Base-by-base conservation (phyloP, 2,329 filamentous ascomycete genomes). In the Cryphonectria nitschkei region DNA sequence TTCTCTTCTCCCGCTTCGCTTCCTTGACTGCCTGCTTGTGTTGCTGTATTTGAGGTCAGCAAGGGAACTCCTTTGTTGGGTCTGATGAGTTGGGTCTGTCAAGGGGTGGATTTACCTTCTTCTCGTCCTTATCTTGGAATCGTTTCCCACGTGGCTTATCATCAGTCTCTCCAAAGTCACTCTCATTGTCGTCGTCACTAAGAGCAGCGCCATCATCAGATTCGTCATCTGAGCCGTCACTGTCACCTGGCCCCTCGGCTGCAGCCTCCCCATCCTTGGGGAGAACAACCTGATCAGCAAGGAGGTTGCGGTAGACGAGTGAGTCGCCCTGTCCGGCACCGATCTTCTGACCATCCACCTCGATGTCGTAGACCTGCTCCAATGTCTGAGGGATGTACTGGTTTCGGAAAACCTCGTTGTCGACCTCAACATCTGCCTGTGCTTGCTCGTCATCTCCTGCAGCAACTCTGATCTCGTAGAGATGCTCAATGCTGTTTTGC, bases 301-400 rank as follows among this genome's bases (percentile, higher is more conserved):
- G 85, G 9, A 99, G 86, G 74, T 93, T 93, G 74, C 90, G 90
- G 82, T 98, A 98, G 0, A 97, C 89, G 0, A 98, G 85, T n/a
- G 92, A 89, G 16, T 89, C 88, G 29, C 91, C 93, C 74, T 92
- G 87, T 6, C 94, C 94, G 60, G 89, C 86, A 9, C 88, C 88
- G 32, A 97, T 87, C 79, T 90, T 90, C 76, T 93, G 91, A 1
- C 90, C 93, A 75, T 98, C 96, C 75, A 95, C 92, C 81, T 98
- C 96, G 66, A 97, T 90, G 79, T 99, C 95, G 80, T 98, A 98
- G 5, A 99, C 95, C 78, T 99, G 94, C 75, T 98, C 93, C 60
- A 99, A 86, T 0, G 93, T 98, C 80, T 97, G 95, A 0, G 96
- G 96, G 67, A 99, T 98, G 80, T 97, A 99, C 80, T 98, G 94